phyloP scores from a whole-genome alignment of 2,329 filamentous ascomycete genomes.

The Sporothrix inflata region DNA sequence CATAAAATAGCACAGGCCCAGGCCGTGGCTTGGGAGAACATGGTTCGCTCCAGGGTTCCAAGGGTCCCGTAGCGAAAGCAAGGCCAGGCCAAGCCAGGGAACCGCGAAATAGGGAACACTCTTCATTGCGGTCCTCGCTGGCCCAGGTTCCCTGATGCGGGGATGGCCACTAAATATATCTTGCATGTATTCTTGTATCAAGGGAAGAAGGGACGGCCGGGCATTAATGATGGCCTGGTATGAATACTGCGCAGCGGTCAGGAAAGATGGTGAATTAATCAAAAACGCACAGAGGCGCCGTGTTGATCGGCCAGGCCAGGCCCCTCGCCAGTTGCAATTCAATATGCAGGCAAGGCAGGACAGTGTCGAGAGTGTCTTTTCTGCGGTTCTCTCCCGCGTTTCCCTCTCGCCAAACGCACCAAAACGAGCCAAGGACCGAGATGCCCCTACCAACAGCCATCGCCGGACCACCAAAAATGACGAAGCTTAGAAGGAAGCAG shows the following conservation, averaged over 20 bases:
- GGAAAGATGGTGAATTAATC: neutral
- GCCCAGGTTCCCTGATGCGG: neutral
- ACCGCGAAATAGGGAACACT: neutral
- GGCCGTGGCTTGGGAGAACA: constrained; percentile 8
- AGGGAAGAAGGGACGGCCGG: too few relatives aligned
- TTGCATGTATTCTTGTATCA: neutral
- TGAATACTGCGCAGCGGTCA: neutral
- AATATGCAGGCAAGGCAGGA: neutral
- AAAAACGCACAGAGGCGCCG: neutral
- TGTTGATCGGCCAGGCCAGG: neutral
- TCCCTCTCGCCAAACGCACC: constrained; percentile 5
- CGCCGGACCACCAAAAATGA: neutral
- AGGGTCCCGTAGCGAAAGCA: neutral
- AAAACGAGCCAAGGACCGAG: constrained; percentile 6
- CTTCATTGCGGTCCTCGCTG: neutral
- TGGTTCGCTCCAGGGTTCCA: constrained; percentile 14
- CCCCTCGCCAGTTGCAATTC: neutral
- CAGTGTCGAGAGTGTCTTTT: neutral
- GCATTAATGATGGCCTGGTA: constrained; percentile 11
- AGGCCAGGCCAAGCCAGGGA: neutral
- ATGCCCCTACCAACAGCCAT: neutral
- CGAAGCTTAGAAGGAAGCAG: neutral
- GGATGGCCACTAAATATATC: constrained; percentile 3
- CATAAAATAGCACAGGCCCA: neutral
- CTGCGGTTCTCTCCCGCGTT: neutral